Evolutionary conservation across 2,329 filamentous ascomycete genomes (phyloP).

Genomic region (Alternaria sp.): DNA sequence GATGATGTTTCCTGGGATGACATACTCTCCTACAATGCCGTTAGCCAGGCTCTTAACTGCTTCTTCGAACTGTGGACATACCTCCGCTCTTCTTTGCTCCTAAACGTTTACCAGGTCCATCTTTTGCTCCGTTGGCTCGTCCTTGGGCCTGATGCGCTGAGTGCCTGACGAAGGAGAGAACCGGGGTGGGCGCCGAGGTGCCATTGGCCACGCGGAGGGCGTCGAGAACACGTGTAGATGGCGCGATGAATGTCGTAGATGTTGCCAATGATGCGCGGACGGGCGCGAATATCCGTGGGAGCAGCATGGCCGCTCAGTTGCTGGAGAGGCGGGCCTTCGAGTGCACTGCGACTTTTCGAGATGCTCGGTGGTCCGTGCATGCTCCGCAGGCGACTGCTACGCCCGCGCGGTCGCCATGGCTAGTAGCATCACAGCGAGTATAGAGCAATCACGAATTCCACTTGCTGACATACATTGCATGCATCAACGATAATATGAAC

Average conservation of each 20-base stretch:
- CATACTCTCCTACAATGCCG: slow-evolving; percentile 74
- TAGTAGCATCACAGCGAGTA: neutral
- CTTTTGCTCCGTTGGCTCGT: slow-evolving; percentile 72
- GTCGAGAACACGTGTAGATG: slow-evolving; percentile 40
- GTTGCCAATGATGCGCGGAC: slow-evolving; percentile 39
- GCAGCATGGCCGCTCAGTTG: slow-evolving; percentile 46
- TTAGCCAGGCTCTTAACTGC: neutral
- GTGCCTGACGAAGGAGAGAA: slow-evolving; percentile 60
- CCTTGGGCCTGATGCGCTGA: slow-evolving; percentile 71
- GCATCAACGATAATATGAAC: slow-evolving; percentile 15
- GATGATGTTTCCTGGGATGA: slow-evolving; percentile 95
- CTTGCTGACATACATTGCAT: slow-evolving; percentile 8
- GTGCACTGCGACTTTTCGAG: slow-evolving; percentile 36
- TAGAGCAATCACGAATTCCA: neutral
- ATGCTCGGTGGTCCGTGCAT: slow-evolving; percentile 20
- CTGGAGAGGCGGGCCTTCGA: slow-evolving; percentile 12
- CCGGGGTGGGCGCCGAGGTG: slow-evolving; percentile 37
- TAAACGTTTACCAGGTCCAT: slow-evolving; percentile 81
- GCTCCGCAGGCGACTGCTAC: slow-evolving; percentile 2
- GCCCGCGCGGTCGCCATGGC: neutral
- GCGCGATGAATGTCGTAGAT: slow-evolving; percentile 26
- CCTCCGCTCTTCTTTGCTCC: slow-evolving; percentile 93
- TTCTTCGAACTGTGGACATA: slow-evolving; percentile 42
- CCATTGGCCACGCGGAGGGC: slow-evolving; percentile 41
- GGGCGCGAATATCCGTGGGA: slow-evolving; percentile 48